These are phyloP conservation scores for Ceratocystis ficicola DNA, from an alignment of 2,329 filamentous ascomycete species.

Conservation along the genomic window DNA sequence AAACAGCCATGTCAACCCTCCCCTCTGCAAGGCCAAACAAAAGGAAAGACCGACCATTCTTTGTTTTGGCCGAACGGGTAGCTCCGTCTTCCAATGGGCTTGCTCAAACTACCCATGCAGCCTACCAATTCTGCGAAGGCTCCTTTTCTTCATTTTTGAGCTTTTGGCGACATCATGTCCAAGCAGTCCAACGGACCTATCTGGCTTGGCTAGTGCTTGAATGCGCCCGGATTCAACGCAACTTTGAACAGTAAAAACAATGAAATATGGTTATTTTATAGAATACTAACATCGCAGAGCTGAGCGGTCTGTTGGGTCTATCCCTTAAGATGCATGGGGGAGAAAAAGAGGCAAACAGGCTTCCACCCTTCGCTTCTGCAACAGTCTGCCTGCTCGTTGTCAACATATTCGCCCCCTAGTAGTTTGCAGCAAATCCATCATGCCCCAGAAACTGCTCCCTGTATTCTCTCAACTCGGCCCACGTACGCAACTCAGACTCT, in stretches of 20 bases:
- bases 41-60: not conserved
- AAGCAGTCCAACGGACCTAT: not conserved
- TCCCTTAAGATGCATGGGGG: not conserved
- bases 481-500: slow-evolving; percentile 20
- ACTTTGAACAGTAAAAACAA: not conserved
- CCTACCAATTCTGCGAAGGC: not conserved
- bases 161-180: slow-evolving; percentile 1
- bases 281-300: not conserved
- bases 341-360: not conserved
- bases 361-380: not conserved
- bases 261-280: not conserved
- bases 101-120: not conserved
- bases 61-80: not conserved
- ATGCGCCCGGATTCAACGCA: not conserved
- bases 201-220: not conserved
- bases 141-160: not conserved
- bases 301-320: not conserved
- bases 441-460: slow-evolving; percentile 21
- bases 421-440: slow-evolving; percentile 22
- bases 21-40: not conserved
- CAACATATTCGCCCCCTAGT: slow-evolving; percentile 2
- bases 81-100: slow-evolving; percentile 3
- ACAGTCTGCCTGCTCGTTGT: not conserved
- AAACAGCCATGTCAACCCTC: not conserved
- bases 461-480: slow-evolving; percentile 20